phyloP scores from a whole-genome alignment of 495 filamentous ascomycete species.

The Podospora conica region DNA sequence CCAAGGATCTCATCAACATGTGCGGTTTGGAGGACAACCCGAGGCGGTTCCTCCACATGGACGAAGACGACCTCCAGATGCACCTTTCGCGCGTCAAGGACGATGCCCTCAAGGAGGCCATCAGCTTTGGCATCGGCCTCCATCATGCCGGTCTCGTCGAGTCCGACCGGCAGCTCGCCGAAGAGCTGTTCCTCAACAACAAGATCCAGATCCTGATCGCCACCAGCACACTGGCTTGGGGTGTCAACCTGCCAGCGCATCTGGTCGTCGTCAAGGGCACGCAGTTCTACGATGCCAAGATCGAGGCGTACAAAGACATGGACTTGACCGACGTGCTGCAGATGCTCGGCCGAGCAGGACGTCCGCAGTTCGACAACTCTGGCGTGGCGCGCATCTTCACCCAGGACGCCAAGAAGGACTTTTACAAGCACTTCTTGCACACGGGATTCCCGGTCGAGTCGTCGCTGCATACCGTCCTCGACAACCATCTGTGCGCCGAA shows the following conservation, averaged over 20 bases:
- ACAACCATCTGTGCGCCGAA: constrained; percentile 95
- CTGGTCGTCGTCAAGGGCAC: constrained; percentile 97
- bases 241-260: constrained; percentile 96
- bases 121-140: constrained; percentile 93
- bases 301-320: constrained; percentile 97
- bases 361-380: constrained; percentile 92
- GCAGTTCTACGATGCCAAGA: constrained; percentile 97
- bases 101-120: constrained; percentile 78
- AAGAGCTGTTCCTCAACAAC: constrained; percentile 94
- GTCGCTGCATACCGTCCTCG: constrained; percentile 88
- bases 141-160: constrained; percentile 97
- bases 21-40: constrained; percentile 99
- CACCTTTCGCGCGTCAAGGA: constrained; percentile 85
- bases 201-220: constrained; percentile 96
- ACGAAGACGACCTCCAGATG: constrained; percentile 84
- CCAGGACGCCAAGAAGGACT: constrained; percentile 96
- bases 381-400: constrained; percentile 97
- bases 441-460: constrained; percentile 98
- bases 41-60: constrained; percentile 84
- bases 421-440: constrained; percentile 99
- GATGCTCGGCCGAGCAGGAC: constrained; percentile 93
- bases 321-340: constrained; percentile 97
- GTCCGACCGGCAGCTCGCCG: constrained; percentile 80
- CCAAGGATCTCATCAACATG: constrained; percentile 91
- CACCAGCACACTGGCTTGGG: constrained; percentile 97